Evolutionary conservation across 257 asterid species (phyloP), one percentile per base, ranked within the genome.

Genomic region (Verbascum thapsus): DNA sequence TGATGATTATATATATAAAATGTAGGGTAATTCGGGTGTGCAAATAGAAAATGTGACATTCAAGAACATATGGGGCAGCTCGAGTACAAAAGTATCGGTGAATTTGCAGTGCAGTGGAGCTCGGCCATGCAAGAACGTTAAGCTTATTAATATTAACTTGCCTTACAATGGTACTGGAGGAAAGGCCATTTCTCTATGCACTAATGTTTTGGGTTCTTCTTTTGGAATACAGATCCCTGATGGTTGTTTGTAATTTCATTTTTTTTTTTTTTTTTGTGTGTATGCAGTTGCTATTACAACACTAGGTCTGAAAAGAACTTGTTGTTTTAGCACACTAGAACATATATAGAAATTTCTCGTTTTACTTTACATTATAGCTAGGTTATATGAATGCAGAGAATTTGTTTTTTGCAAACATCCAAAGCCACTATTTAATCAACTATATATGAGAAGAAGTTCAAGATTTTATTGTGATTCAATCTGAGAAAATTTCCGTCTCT

Each of bases 41-140:
- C 83, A 78, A 58, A 78, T 89, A 58, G 41, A 73, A 37, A 72
- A 86, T 35, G 94, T 86, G 43, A 41, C 82, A 16, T 86, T 84
- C 66, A 75, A 58, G 16, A 79, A 86, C 62, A 84, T 89, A 39
- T 9, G 76, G 71, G 96, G 96, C 10, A 76, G 75, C 3, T 88
- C 96, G 0, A 58, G 50, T 23, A 67, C 96, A 1, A 44, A 74
- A 63, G 73, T 77, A 1, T 90, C 90, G 2, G 37, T 87, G 13
- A 68, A 53, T 1, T 11, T 87, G 22, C 63, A 67, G 15, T 87
- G 96, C 74, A 85, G 94, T 42, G 51, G 40, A 39, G 0, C 51
- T 10, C 18, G 35, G 12, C 96, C 96, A 1, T 87, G 96, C 72
- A 64, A 34, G 74, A 59, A 83, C 32, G 79, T 87, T 17, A 77